Evolutionary conservation across 768 basidiomycete species (phyloP).

Genomic region (Pulveroboletus sp.): DNA sequence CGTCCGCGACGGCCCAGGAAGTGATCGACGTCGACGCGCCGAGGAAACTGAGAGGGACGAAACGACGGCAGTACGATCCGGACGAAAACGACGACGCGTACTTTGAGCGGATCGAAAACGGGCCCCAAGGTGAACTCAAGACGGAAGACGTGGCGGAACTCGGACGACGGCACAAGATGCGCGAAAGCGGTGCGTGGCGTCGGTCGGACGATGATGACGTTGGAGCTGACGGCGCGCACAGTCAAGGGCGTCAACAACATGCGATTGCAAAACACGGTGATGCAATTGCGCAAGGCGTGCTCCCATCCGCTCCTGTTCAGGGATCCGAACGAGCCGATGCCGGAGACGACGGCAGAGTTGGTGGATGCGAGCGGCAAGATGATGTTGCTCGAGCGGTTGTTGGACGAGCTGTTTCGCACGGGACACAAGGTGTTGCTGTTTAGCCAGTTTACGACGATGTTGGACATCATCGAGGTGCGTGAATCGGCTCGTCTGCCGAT

Average conservation of each 20-base stretch:
- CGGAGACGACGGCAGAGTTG: conserved; percentile 71
- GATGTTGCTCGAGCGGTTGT: conserved; percentile 88
- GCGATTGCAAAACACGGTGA: conserved; percentile 90
- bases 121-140: conserved; percentile 32
- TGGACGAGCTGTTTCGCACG: conserved; percentile 74
- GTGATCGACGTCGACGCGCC: conserved; percentile 31
- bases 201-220: too few relatives aligned
- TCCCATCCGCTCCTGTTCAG: conserved; percentile 91
- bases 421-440: conserved; percentile 84
- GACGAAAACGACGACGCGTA: conserved; percentile 63
- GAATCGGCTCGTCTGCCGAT: too few relatives aligned
- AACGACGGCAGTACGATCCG: conserved; percentile 47
- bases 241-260: conserved; percentile 87
- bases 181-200: conserved; percentile 53
- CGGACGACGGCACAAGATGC: conserved; percentile 54
- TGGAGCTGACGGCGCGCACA: conserved; percentile 24
- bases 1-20: conserved; percentile 17
- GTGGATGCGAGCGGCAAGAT: conserved; percentile 92
- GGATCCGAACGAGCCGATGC: conserved; percentile 24
- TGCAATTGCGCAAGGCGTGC: conserved; percentile 97
- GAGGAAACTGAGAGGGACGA: conserved; percentile 34
- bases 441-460: conserved; percentile 94
- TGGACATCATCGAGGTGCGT: conserved; percentile 87
- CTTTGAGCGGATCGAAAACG: conserved; percentile 51
- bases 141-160: conserved; percentile 48